These are phyloP conservation scores for Coprinellus micaceus DNA, from an alignment of 768 basidiomycete species.

Conservation along the genomic window DNA sequence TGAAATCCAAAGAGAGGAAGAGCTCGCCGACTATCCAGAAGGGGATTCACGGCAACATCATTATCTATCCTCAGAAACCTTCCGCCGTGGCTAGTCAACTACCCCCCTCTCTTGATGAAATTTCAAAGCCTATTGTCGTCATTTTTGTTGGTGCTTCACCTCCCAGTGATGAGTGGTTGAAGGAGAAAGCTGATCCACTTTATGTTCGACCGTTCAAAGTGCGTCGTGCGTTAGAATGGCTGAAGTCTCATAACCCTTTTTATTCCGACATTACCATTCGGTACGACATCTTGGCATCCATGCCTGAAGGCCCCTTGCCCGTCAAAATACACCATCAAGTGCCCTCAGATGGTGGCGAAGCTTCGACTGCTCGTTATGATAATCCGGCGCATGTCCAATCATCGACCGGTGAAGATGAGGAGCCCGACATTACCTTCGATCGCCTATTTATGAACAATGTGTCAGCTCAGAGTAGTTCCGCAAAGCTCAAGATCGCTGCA, in stretches of 20 bases:
- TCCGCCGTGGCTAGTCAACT: slow-evolving; percentile 23
- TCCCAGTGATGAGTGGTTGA: slow-evolving; percentile 28
- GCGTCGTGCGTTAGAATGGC: slow-evolving; percentile 31
- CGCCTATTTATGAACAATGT: slow-evolving; percentile 31
- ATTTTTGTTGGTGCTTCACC: slow-evolving; percentile 32
- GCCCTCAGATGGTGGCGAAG: slow-evolving; percentile 3
- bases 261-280: slow-evolving; percentile 30
- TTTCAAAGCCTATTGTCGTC: slow-evolving; percentile 34
- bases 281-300: slow-evolving; percentile 14
- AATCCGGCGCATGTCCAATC: too few species aligned
- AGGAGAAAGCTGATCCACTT: slow-evolving; percentile 31
- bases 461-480: slow-evolving; percentile 18
- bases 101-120: slow-evolving; percentile 33
- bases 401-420: too few species aligned
- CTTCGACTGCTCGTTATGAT: slow-evolving; percentile 11
- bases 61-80: slow-evolving; percentile 37
- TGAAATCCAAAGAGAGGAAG: slow-evolving; percentile 22
- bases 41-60: slow-evolving; percentile 36
- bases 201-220: slow-evolving; percentile 28
- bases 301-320: slow-evolving; percentile 21
- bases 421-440: slow-evolving; percentile 9
- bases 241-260: slow-evolving; percentile 31
- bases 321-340: slow-evolving; percentile 25
- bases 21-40: slow-evolving; percentile 20
- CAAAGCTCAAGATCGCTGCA: slow-evolving; percentile 30